Percentiles rank a stretch among this genome's conserved stretches.
These are phyloP conservation scores for Phytophthora foliorum DNA, from an alignment of 352 stramenopile genomes.

Conservation along the genomic window DNA sequence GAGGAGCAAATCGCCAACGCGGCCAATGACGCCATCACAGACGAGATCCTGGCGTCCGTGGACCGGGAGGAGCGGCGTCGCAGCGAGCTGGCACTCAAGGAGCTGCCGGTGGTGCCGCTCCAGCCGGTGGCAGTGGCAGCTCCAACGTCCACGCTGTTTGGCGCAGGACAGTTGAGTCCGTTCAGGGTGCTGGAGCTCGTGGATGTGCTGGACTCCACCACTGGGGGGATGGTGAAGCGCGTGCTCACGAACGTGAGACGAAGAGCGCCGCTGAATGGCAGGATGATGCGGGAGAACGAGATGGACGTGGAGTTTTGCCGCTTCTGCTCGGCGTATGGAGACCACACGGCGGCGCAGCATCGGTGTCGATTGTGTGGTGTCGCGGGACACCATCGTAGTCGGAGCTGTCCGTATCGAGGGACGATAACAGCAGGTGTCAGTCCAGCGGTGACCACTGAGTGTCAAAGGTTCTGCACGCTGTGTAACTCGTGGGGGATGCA, in stretches of 20 bases:
- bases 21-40: slow-evolving; percentile 77
- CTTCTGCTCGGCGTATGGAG: slow-evolving; percentile 76
- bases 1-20: slow-evolving; percentile 77
- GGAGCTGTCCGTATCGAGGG: slow-evolving; percentile 51
- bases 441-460: slow-evolving; percentile 14
- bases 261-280: slow-evolving; percentile 53
- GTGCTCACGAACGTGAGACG: slow-evolving; percentile 76
- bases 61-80: slow-evolving; percentile 63
- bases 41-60: slow-evolving; percentile 77
- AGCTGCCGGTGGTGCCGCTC: slow-evolving; percentile 13
- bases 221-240: slow-evolving; percentile 77
- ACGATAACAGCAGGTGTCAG: not conserved
- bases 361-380: slow-evolving; percentile 71
- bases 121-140: not conserved
- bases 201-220: slow-evolving; percentile 81
- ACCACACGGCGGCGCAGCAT: slow-evolving; percentile 72
- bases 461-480: slow-evolving; percentile 68
- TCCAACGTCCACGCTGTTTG: slow-evolving; percentile 25
- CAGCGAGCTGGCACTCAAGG: slow-evolving; percentile 38
- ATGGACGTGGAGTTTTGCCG: slow-evolving; percentile 69
- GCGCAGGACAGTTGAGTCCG: slow-evolving; percentile 46
- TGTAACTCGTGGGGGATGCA: slow-evolving; percentile 67
- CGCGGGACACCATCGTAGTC: slow-evolving; percentile 69
- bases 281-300: slow-evolving; percentile 37
- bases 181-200: slow-evolving; percentile 82